Evolutionary conservation across 139 green algal species (phyloP).

Genomic region (Chara braunii): DNA sequence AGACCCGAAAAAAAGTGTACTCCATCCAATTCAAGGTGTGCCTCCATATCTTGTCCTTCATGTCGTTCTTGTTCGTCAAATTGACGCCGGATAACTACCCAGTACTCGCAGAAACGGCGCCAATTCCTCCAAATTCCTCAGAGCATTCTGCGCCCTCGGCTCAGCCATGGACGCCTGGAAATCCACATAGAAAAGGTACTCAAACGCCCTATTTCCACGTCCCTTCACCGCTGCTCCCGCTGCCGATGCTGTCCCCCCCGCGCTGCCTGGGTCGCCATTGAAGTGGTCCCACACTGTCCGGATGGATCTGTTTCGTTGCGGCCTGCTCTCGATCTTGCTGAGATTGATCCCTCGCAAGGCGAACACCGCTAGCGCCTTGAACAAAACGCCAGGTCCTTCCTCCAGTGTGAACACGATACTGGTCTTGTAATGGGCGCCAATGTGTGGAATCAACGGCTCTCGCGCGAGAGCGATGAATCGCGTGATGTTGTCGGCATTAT

Average conservation of each 20-base stretch:
- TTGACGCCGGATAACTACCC: slow-evolving; percentile 87
- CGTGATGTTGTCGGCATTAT: slow-evolving; percentile 65
- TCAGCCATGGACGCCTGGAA: slow-evolving; percentile 78
- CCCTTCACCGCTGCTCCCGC: too few species aligned
- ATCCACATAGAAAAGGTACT: slow-evolving; percentile 98
- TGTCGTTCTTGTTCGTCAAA: too few species aligned
- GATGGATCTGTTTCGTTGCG: slow-evolving; percentile 68
- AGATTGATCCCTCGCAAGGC: slow-evolving; percentile 92
- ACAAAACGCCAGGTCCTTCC: slow-evolving; percentile 79
- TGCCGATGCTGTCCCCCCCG: too few species aligned
- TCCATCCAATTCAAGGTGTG: too few species aligned
- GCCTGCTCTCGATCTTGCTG: slow-evolving; percentile 91
- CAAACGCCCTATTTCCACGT: too few species aligned
- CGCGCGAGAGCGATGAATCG: slow-evolving; percentile 90
- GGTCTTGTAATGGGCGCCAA: slow-evolving; percentile 53
- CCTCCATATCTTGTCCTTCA: too few species aligned
- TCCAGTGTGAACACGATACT: slow-evolving; percentile 78
- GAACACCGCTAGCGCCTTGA: slow-evolving; percentile 93
- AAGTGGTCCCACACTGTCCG: not conserved
- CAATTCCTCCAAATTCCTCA: slow-evolving; percentile 81
- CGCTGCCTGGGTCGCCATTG: not conserved
- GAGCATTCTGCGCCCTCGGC: slow-evolving; percentile 72
- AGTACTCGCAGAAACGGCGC: slow-evolving; percentile 85
- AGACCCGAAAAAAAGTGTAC: too few species aligned
- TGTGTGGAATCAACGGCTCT: slow-evolving; percentile 61